Evolutionary conservation across 345 rosid species (phyloP).

Genomic region (Populus tremula): DNA sequence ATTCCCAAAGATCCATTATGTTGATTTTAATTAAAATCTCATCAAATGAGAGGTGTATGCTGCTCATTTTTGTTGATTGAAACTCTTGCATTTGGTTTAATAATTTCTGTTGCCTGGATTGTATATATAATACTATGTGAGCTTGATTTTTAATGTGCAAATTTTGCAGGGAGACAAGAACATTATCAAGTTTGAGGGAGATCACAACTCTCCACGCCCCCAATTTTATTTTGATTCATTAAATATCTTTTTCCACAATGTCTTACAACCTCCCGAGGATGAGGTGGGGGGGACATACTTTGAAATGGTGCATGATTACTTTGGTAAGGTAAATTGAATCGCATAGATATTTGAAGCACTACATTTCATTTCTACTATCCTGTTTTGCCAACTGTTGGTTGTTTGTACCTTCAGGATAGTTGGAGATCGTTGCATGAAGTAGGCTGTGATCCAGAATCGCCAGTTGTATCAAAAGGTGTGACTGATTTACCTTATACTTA

Average conservation of each 20-base stretch:
- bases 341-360: conserved; percentile 13
- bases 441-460: conserved; percentile 46
- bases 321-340: conserved; percentile 70
- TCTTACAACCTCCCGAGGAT: conserved; percentile 87
- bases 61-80: background rate
- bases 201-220: conserved; percentile 96
- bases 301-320: conserved; percentile 61
- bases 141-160: conserved; percentile 17
- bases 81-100: background rate
- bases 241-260: conserved; percentile 93
- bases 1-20: background rate
- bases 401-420: conserved; percentile 53
- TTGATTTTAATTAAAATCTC: background rate
- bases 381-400: conserved; percentile 25
- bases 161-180: conserved; percentile 91
- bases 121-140: conserved; percentile 6
- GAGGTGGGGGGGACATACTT: conserved; percentile 54
- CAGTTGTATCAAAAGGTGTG: conserved; percentile 48
- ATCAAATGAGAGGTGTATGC: background rate
- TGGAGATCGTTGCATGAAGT: conserved; percentile 53
- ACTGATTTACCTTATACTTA: conserved; percentile 13
- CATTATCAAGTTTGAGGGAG: conserved; percentile 95
- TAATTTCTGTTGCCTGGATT: conserved; percentile 1
- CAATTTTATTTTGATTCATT: conserved; percentile 93
- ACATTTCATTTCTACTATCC: conserved; percentile 17